Percentiles rank a stretch among this genome's conserved stretches.
phyloP scores from a whole-genome alignment of 2,329 filamentous ascomycete genomes.

The Xylariaceae sp. region DNA sequence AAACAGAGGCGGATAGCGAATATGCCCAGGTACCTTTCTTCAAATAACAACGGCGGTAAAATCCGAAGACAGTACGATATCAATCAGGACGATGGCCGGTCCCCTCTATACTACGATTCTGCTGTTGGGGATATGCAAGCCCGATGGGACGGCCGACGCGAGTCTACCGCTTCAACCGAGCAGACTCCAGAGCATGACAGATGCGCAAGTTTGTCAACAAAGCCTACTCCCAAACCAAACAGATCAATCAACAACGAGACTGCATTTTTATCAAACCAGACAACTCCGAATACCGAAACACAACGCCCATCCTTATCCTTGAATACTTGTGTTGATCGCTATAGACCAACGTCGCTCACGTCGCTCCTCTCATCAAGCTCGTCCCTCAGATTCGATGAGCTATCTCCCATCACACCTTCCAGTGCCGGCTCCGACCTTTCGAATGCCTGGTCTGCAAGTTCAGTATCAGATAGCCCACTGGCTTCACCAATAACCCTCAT shows the following conservation, averaged over 20 bases:
- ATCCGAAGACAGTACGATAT: constrained; percentile 34
- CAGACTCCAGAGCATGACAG: too few relatives aligned
- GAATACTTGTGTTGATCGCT: constrained; percentile 28
- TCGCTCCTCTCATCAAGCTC: constrained; percentile 29
- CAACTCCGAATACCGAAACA: constrained; percentile 8
- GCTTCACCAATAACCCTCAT: constrained; percentile 43
- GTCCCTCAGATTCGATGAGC: constrained; percentile 36
- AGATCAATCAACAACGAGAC: background rate
- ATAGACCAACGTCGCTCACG: constrained; percentile 22
- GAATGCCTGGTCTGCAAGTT: constrained; percentile 37
- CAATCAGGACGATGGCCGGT: constrained; percentile 31
- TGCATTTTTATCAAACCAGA: constrained; percentile 12
- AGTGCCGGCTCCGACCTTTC: constrained; percentile 28
- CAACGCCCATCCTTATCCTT: constrained; percentile 29
- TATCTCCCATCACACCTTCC: constrained; percentile 48
- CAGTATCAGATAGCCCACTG: constrained; percentile 40
- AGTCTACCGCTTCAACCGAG: too few relatives aligned
- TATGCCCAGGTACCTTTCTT: constrained; percentile 53
- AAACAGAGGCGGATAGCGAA: constrained; percentile 49
- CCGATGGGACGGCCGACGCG: constrained; percentile 15
- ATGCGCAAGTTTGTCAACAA: too few relatives aligned
- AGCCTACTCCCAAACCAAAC: constrained; percentile 3
- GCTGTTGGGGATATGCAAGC: constrained; percentile 30
- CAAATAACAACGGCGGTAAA: constrained; percentile 45
- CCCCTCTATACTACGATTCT: constrained; percentile 42